These are phyloP conservation scores for Phytopythium delawarense DNA, from an alignment of 352 stramenopile genomes.

Conservation along the genomic window DNA sequence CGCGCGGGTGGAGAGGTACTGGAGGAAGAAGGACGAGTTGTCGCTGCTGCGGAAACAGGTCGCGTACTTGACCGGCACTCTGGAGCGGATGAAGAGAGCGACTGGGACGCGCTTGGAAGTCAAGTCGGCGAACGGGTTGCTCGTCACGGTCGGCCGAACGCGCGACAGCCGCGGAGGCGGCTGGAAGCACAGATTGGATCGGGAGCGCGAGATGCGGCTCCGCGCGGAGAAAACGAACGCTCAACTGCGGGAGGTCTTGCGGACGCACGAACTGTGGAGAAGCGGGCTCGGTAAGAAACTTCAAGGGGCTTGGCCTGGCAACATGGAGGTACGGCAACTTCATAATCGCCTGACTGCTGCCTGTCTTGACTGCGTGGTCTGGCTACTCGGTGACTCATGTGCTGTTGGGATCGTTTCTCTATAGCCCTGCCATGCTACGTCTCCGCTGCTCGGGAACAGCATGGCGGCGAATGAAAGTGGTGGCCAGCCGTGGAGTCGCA, in stretches of 20 bases:
- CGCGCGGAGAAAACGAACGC: not conserved
- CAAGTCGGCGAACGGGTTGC: not conserved
- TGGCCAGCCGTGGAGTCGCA: not conserved
- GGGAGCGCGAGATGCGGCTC: not conserved
- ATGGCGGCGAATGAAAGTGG: not conserved
- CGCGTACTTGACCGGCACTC: not conserved
- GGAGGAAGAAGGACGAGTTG: constrained; percentile 5
- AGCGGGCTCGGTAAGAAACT: not conserved
- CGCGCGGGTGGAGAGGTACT: not conserved
- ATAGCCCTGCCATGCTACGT: not conserved
- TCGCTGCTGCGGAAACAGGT: not conserved
- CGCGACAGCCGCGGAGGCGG: not conserved
- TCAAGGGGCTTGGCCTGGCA: not conserved
- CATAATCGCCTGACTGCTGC: not conserved
- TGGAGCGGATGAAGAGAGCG: not conserved
- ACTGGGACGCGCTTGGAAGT: not conserved
- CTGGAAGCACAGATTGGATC: not conserved
- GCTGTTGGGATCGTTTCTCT: not conserved
- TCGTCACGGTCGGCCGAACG: not conserved
- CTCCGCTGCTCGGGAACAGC: not conserved
- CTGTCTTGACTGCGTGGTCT: not conserved
- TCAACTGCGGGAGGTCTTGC: not conserved
- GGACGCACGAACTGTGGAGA: not conserved
- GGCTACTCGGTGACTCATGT: not conserved
- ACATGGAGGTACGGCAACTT: not conserved